Evolutionary conservation across 2,329 filamentous ascomycete species (phyloP).

Genomic region (Venturia nashicola): DNA sequence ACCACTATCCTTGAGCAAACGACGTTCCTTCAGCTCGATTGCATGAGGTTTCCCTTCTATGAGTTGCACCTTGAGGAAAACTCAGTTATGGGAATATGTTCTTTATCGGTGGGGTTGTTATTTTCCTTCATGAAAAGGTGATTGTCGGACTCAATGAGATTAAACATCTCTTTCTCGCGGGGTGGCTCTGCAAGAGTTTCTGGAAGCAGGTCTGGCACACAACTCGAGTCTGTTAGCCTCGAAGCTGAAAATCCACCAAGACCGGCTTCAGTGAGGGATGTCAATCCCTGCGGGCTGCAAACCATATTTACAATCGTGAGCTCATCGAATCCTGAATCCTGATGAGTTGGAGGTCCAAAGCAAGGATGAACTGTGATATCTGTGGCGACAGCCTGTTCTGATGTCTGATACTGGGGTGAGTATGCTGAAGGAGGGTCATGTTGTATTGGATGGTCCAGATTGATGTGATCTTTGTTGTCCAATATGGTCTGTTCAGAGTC

Average conservation of each 20-base stretch:
- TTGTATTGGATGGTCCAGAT: background rate
- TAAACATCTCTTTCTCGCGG: background rate
- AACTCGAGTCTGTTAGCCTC: background rate
- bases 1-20: background rate
- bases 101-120: background rate
- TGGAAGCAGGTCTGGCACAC: background rate
- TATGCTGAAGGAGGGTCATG: background rate
- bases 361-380: background rate
- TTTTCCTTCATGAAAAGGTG: background rate
- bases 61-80: background rate
- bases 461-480: background rate
- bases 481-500: background rate
- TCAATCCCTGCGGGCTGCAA: background rate
- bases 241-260: background rate
- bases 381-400: background rate
- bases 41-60: background rate
- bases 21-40: background rate
- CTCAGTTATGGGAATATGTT: background rate
- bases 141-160: background rate
- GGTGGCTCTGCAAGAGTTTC: background rate
- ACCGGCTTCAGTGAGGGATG: background rate
- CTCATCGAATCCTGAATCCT: constrained; percentile 27
- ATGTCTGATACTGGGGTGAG: background rate
- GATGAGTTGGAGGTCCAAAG: constrained; percentile 17
- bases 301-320: background rate